Base-by-base conservation (phyloP, 1,284 basidiomycete species). In the Papiliotrema fonsecae region DNA sequence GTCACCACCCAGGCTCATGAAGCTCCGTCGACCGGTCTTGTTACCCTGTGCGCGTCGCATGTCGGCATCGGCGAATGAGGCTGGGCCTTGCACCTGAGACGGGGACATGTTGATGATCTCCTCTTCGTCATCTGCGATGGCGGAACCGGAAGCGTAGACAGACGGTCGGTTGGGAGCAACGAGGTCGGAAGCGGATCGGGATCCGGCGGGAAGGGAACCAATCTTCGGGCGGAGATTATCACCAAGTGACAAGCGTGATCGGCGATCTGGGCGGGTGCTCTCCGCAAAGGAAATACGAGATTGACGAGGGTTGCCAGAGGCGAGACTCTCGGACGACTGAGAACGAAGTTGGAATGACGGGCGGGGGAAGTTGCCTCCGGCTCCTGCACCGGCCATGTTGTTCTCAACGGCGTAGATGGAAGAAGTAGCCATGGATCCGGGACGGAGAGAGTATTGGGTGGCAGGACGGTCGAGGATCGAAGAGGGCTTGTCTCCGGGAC, bases 381-480 rank as follows among this genome's bases (percentile, higher is more conserved):
- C 58, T 25, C 78, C 77, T 1, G 86, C 82, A 10, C 79, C 77
- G 3, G 84, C 82, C 63, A 89, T 83, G 58, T 73, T 73, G 55
- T 72, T 65, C 50, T 71, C 65, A 25, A 62, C 63, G 24, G 65
- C 65, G 52, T 64, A 69, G 44, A 67, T 57, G 10, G 69, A 71
- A 2, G 60, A 62, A n/a, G 70, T 57, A 9, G 64, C 62, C 36
- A 54, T 40, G 19, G 55, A 57, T 13, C 36, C 32, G 7, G 60
- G 57, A 42, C 47, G 47, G 50, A 10, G 47, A 38, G 42, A 51
- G 42, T 36, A 56, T 38, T 38, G 55, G 16, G 59, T 58, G 28
- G 50, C 56, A 82, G 52, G 83, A 83, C 16, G 83, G 84, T 88
- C 88, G 82, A 74, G 83, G 81, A 77, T 89, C 83, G 71, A 92